Base-by-base conservation (phyloP, 106 monocot species). In the Cymbidium sinense region DNA sequence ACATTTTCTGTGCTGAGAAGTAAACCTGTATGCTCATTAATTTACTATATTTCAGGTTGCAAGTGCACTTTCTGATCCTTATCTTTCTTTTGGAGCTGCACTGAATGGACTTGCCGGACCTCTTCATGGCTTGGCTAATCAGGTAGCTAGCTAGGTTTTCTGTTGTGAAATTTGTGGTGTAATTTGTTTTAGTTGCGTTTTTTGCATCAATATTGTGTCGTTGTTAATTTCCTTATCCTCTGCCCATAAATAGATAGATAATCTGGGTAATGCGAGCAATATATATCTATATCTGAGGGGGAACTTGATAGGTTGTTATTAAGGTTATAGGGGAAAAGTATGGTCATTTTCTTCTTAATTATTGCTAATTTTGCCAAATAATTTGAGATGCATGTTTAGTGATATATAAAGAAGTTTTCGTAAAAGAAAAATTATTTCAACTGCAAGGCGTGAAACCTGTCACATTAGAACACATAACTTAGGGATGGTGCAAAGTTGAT, bases 11-110 rank as follows among this genome's bases (percentile, higher is more conserved):
- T 74, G 41, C 74, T 44, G 11, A 74, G 10, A 47, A 28, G 12
- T 4, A 44, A 74, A 34, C 44, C 27, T 52, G 10, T 28, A 33
- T 39, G 27, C 51, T 67, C 34, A 76, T 34, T 21, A 25, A 70
- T 70, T 3, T 73, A 64, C 41, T 61, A n/a, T 34, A 43, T 73
- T 65, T 86, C 89, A 96, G 96, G 96, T 98, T 81, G 94, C 81
- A 41, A 98, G 96, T 87, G 91, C 96, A n/a, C 91, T 98, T 65
- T 94, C 96, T 64, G 96, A 98, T 85, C 96, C 96, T 34, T 98
- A 92, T 44, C 90, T 98, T 80, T 86, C 98, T 20, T 98, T 92
- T 87, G 91, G 94, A 44, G 94, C 94, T 74, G 98, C 98, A 85
- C 78, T 98, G 25, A 98, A 98, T 90, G 98, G 98, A 34, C 88